Evolutionary conservation across 441 rosid genomes (phyloP).

Genomic region (Sinapis alba): DNA sequence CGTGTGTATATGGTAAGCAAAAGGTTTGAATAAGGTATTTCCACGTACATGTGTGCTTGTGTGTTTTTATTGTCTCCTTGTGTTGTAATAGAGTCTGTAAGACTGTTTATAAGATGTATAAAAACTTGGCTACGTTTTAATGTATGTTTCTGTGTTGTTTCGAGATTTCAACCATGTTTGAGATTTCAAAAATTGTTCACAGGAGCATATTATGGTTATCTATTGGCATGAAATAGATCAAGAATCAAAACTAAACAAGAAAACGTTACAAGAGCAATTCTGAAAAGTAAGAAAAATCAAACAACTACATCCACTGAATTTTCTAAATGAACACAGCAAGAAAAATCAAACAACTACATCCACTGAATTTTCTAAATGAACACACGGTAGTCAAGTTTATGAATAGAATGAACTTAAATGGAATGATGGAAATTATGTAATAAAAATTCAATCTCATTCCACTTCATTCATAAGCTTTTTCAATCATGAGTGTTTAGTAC

Average conservation of each 20-base stretch:
- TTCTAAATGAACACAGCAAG: too few species aligned
- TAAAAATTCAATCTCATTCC: too few species aligned
- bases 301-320: too few species aligned
- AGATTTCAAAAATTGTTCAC: not conserved
- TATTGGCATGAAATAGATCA: not conserved
- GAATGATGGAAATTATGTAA: too few species aligned
- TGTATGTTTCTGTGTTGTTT: not conserved
- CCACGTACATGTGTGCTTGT: slow-evolving; percentile 21
- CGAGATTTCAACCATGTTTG: not conserved
- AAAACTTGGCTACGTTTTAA: slow-evolving; percentile 4
- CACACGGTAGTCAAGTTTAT: too few species aligned
- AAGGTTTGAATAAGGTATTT: slow-evolving; percentile 33
- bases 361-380: too few species aligned
- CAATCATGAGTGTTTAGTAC: too few species aligned
- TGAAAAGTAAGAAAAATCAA: too few species aligned
- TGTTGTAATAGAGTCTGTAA: not conserved
- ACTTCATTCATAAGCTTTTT: too few species aligned
- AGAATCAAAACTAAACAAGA: not conserved
- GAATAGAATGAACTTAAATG: too few species aligned
- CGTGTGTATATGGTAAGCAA: slow-evolving; percentile 10
- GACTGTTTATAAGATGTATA: slow-evolving; percentile 23
- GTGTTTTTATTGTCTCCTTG: slow-evolving; percentile 15
- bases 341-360: too few species aligned
- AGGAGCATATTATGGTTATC: not conserved
- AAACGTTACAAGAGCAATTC: too few species aligned